These are phyloP conservation scores for bread wheat (Triticum aestivum) DNA, from an alignment of 176 grass and related monocot genomes.

Conservation along the genomic window DNA sequence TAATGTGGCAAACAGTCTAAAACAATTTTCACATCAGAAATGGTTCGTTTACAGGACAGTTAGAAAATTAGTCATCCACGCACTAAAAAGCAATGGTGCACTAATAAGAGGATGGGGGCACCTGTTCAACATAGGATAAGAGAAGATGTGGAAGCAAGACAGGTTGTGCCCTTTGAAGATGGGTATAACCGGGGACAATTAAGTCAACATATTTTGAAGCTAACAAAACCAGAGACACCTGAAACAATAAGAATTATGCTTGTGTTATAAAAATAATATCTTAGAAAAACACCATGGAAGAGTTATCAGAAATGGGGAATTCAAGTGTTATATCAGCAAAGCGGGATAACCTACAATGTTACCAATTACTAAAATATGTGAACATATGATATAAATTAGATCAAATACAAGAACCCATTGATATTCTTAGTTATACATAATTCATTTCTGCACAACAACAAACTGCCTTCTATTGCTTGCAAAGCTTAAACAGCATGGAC, in stretches of 20 bases:
- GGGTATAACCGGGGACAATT: slow-evolving; percentile 98
- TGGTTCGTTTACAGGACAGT: not conserved
- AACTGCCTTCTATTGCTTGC: not conserved
- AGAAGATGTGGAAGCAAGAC: slow-evolving; percentile 87
- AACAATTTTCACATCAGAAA: not conserved
- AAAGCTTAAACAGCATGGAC: not conserved
- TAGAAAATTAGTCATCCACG: not conserved
- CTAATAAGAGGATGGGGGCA: slow-evolving; percentile 26
- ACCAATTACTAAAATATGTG: not conserved
- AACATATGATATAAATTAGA: slow-evolving; percentile 8
- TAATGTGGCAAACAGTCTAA: slow-evolving; percentile 5
- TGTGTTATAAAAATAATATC: slow-evolving; percentile 4
- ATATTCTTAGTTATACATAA: not conserved
- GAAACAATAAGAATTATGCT: slow-evolving; percentile 41
- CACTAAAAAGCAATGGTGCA: slow-evolving; percentile 31
- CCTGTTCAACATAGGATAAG: slow-evolving; percentile 97
- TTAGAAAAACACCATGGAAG: not conserved
- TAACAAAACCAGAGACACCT: slow-evolving; percentile 81
- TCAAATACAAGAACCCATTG: not conserved
- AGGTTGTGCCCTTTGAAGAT: slow-evolving; percentile 94
- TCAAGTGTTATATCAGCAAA: not conserved
- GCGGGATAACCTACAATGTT: not conserved
- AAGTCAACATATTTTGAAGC: slow-evolving; percentile 80
- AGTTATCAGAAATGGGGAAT: not conserved
- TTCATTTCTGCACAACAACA: not conserved